Evolutionary conservation across 441 rosid species (phyloP).

Genomic region (Metrosideros polymorpha): DNA sequence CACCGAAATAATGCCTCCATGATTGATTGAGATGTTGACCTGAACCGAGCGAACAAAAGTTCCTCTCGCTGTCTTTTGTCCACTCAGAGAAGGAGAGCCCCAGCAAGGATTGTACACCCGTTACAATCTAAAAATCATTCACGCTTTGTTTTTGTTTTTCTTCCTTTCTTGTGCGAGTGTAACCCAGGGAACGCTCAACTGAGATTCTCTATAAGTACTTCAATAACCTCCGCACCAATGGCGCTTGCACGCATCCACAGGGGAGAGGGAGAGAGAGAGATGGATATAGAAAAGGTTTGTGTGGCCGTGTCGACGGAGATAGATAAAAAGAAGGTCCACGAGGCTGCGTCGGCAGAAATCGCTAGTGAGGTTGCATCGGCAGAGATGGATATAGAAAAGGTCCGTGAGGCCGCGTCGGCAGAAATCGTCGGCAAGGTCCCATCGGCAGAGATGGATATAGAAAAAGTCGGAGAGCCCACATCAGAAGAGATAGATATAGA

Average conservation of each 20-base stretch:
- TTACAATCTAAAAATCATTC: background rate
- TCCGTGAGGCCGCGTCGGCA: no score
- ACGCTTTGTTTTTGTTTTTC: background rate
- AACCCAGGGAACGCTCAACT: background rate
- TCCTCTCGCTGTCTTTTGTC: no score
- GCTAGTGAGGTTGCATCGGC: background rate
- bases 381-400: no score
- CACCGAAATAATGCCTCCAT: slow-evolving; percentile 43
- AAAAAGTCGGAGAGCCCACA: no score
- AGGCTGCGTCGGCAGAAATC: background rate
- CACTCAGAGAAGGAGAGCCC: no score
- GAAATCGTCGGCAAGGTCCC: no score
- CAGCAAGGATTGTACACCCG: background rate
- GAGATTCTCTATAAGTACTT: background rate
- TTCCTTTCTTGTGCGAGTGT: background rate
- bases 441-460: no score
- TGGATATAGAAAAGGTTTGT: background rate
- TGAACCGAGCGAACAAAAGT: slow-evolving; percentile 26
- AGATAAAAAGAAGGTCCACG: background rate
- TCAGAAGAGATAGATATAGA: background rate
- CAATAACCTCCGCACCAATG: background rate
- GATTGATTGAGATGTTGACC: slow-evolving; percentile 66
- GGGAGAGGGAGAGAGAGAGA: background rate
- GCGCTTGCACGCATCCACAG: background rate
- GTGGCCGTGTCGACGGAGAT: background rate